These are phyloP conservation scores for Edaphochlamys debaryana DNA, from an alignment of 139 green algal genomes.

Conservation along the genomic window DNA sequence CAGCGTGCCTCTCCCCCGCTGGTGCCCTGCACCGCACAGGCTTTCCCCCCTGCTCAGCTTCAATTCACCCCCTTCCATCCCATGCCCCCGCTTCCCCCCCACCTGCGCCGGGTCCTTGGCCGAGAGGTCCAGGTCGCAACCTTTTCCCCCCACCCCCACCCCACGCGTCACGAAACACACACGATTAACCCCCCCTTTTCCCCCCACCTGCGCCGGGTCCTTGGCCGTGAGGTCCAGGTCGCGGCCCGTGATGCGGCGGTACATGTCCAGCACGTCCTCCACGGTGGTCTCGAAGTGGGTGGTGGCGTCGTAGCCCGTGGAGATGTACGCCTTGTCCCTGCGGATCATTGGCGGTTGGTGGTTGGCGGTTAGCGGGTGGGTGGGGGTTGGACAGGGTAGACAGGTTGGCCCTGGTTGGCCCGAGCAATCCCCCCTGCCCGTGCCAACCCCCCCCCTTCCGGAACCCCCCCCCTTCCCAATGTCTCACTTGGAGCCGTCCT, in stretches of 20 bases:
- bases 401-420: too few species aligned
- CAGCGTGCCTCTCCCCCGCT: too few species aligned
- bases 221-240: constrained; percentile 60
- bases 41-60: too few species aligned
- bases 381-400: not conserved
- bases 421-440: too few species aligned
- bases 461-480: too few species aligned
- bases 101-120: constrained; percentile 47
- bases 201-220: constrained; percentile 20
- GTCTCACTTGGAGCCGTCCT: constrained; percentile 75
- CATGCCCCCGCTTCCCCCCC: too few species aligned
- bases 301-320: constrained; percentile 96
- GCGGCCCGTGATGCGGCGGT: constrained; percentile 90
- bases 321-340: constrained; percentile 89
- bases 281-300: constrained; percentile 99
- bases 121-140: constrained; percentile 56
- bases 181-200: too few species aligned
- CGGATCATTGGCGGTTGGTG: not conserved
- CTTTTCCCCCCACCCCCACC: too few species aligned
- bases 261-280: constrained; percentile 96
- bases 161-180: too few species aligned
- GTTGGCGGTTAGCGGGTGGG: too few species aligned
- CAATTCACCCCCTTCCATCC: too few species aligned
- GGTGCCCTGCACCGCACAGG: too few species aligned
- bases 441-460: not conserved